A percentile compares a stretch with the other conserved stretches of the same genome.
These are phyloP conservation scores for Cladosporium sp. DNA, from an alignment of 2,329 filamentous ascomycete species.

Conservation along the genomic window DNA sequence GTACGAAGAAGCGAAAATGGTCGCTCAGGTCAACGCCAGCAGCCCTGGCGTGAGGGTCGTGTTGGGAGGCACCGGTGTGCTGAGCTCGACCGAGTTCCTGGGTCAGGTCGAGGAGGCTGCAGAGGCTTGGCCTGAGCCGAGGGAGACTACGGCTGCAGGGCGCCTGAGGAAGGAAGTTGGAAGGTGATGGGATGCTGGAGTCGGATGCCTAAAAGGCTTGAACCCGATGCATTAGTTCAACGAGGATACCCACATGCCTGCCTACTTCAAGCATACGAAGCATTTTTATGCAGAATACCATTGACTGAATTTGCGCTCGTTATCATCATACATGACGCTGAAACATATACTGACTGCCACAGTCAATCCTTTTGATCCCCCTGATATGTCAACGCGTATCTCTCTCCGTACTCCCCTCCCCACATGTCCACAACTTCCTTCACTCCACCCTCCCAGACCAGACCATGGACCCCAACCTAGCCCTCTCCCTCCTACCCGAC, in stretches of 20 bases:
- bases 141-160: constrained; percentile 61
- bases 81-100: constrained; percentile 85
- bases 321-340: background rate
- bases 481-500: background rate
- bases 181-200: constrained; percentile 33
- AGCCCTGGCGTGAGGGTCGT: constrained; percentile 87
- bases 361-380: background rate
- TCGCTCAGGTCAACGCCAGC: constrained; percentile 91
- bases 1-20: constrained; percentile 95
- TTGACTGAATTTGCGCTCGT: background rate
- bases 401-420: background rate
- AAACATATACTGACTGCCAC: background rate
- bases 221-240: background rate
- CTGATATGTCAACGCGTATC: background rate
- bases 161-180: constrained; percentile 64
- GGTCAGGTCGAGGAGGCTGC: constrained; percentile 92
- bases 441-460: background rate
- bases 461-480: background rate
- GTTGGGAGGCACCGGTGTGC: constrained; percentile 81
- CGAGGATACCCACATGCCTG: background rate
- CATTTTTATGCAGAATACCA: background rate
- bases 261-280: background rate
- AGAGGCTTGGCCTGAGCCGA: constrained; percentile 76
- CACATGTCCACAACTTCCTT: background rate
- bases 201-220: background rate